Conservation (phyloP, 768 basidiomycete species). For the Pholiota conissans region DNA sequence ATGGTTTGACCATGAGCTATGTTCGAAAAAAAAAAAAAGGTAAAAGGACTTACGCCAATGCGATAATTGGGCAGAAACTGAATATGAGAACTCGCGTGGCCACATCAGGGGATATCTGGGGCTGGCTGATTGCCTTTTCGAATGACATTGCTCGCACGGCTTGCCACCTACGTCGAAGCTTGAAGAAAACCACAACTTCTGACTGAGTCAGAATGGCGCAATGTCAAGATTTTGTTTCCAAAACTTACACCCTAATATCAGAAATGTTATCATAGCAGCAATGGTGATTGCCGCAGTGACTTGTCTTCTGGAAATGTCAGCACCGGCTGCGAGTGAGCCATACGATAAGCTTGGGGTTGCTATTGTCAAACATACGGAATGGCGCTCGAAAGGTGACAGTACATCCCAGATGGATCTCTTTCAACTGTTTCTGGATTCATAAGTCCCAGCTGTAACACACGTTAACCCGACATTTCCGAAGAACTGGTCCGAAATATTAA, state of each 20-base stretch:
- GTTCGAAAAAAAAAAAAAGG: no score
- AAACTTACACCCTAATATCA: background rate
- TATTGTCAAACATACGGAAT: background rate
- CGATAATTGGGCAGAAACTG: background rate
- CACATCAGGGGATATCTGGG: background rate
- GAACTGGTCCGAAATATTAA: no score
- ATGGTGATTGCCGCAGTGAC: background rate
- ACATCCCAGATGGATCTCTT: constrained; percentile 15
- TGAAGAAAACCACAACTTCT: background rate
- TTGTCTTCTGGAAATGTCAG: background rate
- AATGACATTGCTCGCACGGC: background rate
- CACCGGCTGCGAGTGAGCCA: background rate
- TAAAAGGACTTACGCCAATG: background rate
- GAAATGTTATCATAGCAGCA: background rate
- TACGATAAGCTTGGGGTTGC: background rate
- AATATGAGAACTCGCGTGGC: background rate
- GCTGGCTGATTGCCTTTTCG: background rate
- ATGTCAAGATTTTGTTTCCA: background rate
- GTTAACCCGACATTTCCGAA: background rate
- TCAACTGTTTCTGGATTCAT: constrained; percentile 5
- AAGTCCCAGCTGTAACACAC: constrained; percentile 1
- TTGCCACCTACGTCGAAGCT: background rate
- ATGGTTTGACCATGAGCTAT: no score
- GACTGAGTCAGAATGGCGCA: no score
- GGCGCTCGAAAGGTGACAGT: constrained; percentile 8